Evolutionary conservation across 495 filamentous ascomycete species (phyloP).

Genomic region (Daldinia concentrica): DNA sequence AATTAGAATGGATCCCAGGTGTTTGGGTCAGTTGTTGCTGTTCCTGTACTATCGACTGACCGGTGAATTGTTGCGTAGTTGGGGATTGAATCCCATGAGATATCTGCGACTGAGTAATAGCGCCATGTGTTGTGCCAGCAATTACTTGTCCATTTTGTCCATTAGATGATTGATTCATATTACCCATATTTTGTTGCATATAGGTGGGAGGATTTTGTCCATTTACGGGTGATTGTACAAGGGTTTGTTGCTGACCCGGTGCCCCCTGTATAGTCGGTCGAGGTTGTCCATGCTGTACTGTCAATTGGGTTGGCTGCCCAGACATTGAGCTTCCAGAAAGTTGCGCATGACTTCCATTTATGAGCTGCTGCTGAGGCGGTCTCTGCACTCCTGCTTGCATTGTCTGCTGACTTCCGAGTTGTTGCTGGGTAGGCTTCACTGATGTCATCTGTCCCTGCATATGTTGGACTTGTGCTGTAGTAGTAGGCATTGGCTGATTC

Average conservation of each 20-base stretch:
- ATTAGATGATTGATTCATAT: constrained; percentile 4
- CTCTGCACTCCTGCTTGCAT: constrained; percentile 11
- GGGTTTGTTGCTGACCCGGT: constrained; percentile 30
- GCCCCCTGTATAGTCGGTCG: constrained; percentile 20
- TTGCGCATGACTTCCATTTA: constrained; percentile 12
- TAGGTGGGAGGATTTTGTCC: constrained; percentile 4
- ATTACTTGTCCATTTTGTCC: constrained; percentile 21
- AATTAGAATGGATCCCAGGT: background rate
- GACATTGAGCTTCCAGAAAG: background rate
- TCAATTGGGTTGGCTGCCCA: constrained; percentile 14
- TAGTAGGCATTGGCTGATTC: constrained; percentile 14
- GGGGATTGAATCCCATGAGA: constrained; percentile 19
- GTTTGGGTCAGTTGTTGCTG: constrained; percentile 15
- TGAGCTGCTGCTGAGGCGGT: constrained; percentile 27
- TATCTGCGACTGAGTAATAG: constrained; percentile 11
- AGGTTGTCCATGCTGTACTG: constrained; percentile 26
- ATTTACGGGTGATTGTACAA: constrained; percentile 4
- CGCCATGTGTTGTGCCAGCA: constrained; percentile 2
- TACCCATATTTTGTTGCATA: constrained; percentile 13
- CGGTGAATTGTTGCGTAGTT: constrained; percentile 9
- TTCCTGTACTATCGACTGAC: constrained; percentile 22
- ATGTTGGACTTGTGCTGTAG: constrained; percentile 8
- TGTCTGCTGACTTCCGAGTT: constrained; percentile 8
- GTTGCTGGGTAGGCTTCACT: constrained; percentile 18
- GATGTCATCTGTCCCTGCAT: background rate